These are phyloP conservation scores for Chaetomium sp. DNA, from an alignment of 2,329 filamentous ascomycete genomes.

Conservation along the genomic window DNA sequence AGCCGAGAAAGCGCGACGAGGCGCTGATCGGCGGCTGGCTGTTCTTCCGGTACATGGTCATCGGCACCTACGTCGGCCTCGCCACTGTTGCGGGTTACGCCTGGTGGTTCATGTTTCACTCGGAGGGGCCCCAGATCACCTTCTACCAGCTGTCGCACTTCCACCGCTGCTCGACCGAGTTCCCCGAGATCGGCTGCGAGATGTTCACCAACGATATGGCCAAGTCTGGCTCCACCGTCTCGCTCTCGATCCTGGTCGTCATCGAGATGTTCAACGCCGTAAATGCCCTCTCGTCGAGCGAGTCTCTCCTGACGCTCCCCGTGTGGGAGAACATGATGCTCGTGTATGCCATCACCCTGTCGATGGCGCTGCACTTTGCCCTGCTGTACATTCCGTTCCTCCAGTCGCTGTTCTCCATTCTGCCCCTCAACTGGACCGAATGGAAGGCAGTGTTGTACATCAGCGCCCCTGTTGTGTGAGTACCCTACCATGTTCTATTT, in stretches of 20 bases:
- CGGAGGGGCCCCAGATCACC: slow-evolving; percentile 83
- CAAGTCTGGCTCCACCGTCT: slow-evolving; percentile 89
- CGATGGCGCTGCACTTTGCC: slow-evolving; percentile 92
- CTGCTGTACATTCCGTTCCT: slow-evolving; percentile 90
- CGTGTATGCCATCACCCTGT: slow-evolving; percentile 88
- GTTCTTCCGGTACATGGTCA: slow-evolving; percentile 96
- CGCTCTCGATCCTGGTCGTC: slow-evolving; percentile 86
- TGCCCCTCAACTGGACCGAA: slow-evolving; percentile 81
- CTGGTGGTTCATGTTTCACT: slow-evolving; percentile 99
- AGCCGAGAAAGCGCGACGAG: slow-evolving; percentile 90
- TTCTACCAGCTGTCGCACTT: slow-evolving; percentile 91
- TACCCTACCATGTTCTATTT: slow-evolving; percentile 33
- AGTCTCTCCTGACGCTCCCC: slow-evolving; percentile 88
- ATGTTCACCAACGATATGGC: slow-evolving; percentile 89
- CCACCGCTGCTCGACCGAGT: slow-evolving; percentile 85
- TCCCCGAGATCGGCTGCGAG: slow-evolving; percentile 84
- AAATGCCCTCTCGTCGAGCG: slow-evolving; percentile 94
- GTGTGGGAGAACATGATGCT: slow-evolving; percentile 99
- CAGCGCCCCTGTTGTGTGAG: slow-evolving; percentile 91
- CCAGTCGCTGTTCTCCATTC: slow-evolving; percentile 85
- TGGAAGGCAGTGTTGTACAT: slow-evolving; percentile 91
- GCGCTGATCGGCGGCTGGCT: slow-evolving; percentile 91
- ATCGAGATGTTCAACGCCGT: slow-evolving; percentile 99
- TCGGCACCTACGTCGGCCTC: slow-evolving; percentile 90
- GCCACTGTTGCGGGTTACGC: slow-evolving; percentile 96